phyloP scores from a whole-genome alignment of 352 stramenopile species.

The Globisporangium apiculatum region DNA sequence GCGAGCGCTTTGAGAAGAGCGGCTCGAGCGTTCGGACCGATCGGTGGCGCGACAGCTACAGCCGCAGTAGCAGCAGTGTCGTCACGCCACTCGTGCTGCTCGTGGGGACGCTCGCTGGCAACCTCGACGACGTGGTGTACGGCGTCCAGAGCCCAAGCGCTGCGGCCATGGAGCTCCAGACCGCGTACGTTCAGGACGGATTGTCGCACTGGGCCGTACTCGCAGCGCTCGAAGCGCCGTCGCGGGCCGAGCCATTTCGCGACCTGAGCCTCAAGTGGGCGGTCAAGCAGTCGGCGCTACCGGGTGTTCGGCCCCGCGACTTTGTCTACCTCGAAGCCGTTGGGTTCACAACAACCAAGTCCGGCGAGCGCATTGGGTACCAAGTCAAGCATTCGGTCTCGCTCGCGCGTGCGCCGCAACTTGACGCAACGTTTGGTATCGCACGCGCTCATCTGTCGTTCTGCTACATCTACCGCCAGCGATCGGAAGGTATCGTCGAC shows the following conservation, averaged over 20 bases:
- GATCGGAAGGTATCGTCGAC: conserved; percentile 37
- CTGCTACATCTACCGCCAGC: conserved; percentile 45
- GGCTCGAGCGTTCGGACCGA: conserved; percentile 6
- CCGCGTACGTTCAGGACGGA: conserved; percentile 44
- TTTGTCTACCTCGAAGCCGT: conserved; percentile 55
- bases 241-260: conserved; percentile 34
- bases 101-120: conserved; percentile 13
- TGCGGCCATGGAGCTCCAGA: conserved; percentile 47
- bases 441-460: conserved; percentile 48
- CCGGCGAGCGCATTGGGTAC: conserved; percentile 46
- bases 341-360: conserved; percentile 27
- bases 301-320: conserved; percentile 51
- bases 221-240: conserved; percentile 26
- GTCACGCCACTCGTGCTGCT: conserved; percentile 9
- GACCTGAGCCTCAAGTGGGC: conserved; percentile 46
- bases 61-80: neutral
- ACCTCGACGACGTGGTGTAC: conserved; percentile 15
- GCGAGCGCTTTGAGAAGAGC: conserved; percentile 11
- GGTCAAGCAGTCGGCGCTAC: conserved; percentile 33
- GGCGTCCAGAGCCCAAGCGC: conserved; percentile 18
- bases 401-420: conserved; percentile 33
- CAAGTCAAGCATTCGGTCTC: conserved; percentile 57
- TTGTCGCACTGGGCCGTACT: conserved; percentile 43
- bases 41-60: neutral
- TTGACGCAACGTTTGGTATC: conserved; percentile 20